Evolutionary conservation across 768 basidiomycete species (phyloP), one percentile per base, ranked within the genome.

Genomic region (Sarcomyxa edulis): DNA sequence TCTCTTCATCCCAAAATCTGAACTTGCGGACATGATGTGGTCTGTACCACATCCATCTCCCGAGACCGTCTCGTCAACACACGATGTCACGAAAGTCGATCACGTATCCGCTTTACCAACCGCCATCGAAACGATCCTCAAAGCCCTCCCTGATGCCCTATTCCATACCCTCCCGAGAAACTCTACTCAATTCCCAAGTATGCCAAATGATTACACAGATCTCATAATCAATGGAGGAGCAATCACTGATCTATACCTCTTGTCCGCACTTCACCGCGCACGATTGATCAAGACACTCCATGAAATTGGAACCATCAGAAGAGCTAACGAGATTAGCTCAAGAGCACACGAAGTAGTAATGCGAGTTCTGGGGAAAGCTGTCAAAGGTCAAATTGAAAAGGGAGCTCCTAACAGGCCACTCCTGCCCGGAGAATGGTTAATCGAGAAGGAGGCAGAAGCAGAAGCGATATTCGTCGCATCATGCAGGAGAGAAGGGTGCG

Each of bases 391-490:
- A 37, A 71, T 83, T 42, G 56, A 60, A 46, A 62, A 60, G 24
- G 73, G 56, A 11, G 59, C 62, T 9, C 73, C 61, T 4, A 61
- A 62, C 7, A 61, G 73, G 3, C 80, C 78, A 0, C 60, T 74
- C 4, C 64, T 89, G 3, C 88, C 86, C 2, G 69, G 72, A 3
- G 84, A 93, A 51, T 96, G 94, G 86, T 65, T 90, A 31, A 88
- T 97, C 11, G 79, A 88, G 63, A 88, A 85, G 49, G 95, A 98
- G 60, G 84, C 81, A 0, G 94, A 96, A 56, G 95, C 92, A 0
- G 94, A 95, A 55, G 95, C 93, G 0, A 71, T 94, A 6, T 98
- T 97, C 46, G 86, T 91, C 0, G 90, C 93, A 2, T 83, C 83
- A 1, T 96, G 93, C 61, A 68, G 91, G 35, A 69, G 90, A 41